Conservation (phyloP, 2,329 filamentous ascomycete genomes). For the Chaetomium olivaceum region DNA sequence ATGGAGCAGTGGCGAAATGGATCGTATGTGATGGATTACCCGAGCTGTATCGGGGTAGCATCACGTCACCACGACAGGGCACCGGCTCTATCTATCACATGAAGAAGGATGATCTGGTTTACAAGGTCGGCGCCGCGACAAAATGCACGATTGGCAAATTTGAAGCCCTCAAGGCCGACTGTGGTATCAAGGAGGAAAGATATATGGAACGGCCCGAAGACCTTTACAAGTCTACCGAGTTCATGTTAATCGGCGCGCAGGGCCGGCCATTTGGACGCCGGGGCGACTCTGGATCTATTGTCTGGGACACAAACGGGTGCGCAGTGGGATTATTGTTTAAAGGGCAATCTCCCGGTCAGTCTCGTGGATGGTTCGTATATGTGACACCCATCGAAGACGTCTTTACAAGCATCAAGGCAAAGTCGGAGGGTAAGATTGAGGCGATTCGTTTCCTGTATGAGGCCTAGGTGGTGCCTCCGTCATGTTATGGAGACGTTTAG, state of each 20-base stretch:
- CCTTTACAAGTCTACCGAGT: background rate
- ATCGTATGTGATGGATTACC: background rate
- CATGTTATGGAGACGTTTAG: too few relatives aligned
- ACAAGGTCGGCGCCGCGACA: conserved; percentile 2
- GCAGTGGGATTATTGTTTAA: conserved; percentile 3
- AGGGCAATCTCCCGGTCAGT: background rate
- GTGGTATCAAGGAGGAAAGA: background rate
- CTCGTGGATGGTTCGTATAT: background rate
- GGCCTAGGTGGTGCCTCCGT: background rate
- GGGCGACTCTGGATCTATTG: conserved; percentile 1
- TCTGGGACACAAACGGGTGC: background rate
- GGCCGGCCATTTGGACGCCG: background rate
- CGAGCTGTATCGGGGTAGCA: background rate
- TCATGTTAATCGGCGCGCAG: background rate
- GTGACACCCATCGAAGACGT: conserved; percentile 5
- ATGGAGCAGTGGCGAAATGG: background rate
- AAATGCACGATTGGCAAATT: background rate
- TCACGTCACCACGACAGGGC: background rate
- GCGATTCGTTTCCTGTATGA: background rate
- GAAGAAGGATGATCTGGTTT: background rate
- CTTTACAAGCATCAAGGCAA: background rate
- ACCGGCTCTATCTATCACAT: background rate
- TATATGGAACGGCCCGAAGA: background rate
- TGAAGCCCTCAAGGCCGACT: background rate
- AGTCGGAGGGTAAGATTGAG: background rate